Percentiles rank a stretch among this genome's conserved stretches.
Evolutionary conservation across 2,329 filamentous ascomycete species (phyloP).

Genomic region (Cercospora canescens): DNA sequence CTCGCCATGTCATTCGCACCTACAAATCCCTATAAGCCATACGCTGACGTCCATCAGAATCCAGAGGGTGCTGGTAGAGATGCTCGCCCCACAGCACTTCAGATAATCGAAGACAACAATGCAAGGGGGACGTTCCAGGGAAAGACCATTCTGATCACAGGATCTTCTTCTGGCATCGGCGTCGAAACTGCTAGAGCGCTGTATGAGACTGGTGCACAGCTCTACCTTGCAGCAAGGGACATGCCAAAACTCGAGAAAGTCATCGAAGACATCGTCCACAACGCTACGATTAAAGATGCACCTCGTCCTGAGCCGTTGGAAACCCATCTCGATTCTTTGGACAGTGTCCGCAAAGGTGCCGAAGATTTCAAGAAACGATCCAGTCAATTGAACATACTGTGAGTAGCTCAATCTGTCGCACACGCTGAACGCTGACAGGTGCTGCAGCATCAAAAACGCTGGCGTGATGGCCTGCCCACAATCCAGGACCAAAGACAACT

Average conservation of each 20-base stretch:
- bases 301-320: slow-evolving; percentile 28
- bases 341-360: slow-evolving; percentile 36
- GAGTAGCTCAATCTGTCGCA: slow-evolving; percentile 9
- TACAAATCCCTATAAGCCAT: slow-evolving; percentile 28
- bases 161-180: slow-evolving; percentile 48
- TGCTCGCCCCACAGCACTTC: slow-evolving; percentile 32
- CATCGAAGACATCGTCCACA: slow-evolving; percentile 31
- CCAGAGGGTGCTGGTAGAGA: slow-evolving; percentile 28
- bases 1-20: slow-evolving; percentile 28
- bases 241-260: slow-evolving; percentile 40
- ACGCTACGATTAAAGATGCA: slow-evolving; percentile 20
- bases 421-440: slow-evolving; percentile 50
- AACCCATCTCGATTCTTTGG: slow-evolving; percentile 35
- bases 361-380: slow-evolving; percentile 37
- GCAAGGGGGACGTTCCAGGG: slow-evolving; percentile 38
- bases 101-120: slow-evolving; percentile 30
- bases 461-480: slow-evolving; percentile 42
- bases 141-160: slow-evolving; percentile 47
- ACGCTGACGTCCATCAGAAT: slow-evolving; percentile 25
- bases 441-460: slow-evolving; percentile 47
- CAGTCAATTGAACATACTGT: slow-evolving; percentile 39
- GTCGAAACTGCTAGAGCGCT: slow-evolving; percentile 48
- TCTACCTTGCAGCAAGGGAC: slow-evolving; percentile 48
- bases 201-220: slow-evolving; percentile 45
- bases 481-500: slow-evolving; percentile 14